Base-by-base conservation (phyloP, 2,329 filamentous ascomycete species). In the Ophiocordyceps australis region DNA sequence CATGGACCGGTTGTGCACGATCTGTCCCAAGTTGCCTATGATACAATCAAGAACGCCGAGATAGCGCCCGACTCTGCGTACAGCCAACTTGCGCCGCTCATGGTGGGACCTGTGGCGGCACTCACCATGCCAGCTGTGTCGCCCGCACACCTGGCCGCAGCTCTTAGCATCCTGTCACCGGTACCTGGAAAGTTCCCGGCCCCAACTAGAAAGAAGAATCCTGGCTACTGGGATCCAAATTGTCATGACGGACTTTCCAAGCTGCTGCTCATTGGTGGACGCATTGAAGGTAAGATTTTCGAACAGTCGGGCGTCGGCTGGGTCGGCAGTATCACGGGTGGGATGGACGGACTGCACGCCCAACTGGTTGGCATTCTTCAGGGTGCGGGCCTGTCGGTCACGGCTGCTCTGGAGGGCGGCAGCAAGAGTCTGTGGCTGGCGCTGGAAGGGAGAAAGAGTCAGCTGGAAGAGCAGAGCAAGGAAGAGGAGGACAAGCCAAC, bases 171-270 rank as follows among this genome's bases (percentile, higher is more conserved):
- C 23, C 67, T 98, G 14, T 53, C 77, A 0, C 85, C 86, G 0
- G 68, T 66, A 30, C 55, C 72, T 2, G 67, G 71, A 4, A 57
- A 65, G 5, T 95, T 92, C 47, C 75, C 83, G 1, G 72, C 80
- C 4, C 86, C 86, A 2, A 70, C 68, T 26, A 65, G 81, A 32
- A 75, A 65, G 48, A 74, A 69, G 39, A 81, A 66, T 40, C 83
- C 86, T 0, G 73, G 74, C 9, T 93, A 83, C 52, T 66, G 92
- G 47, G 86, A 94, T 29, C 62, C 70, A 0, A 50, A 62, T 2
- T 80, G 86, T 28, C 85, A 94, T 51, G 68, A 58, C 35, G 89
- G 79, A 7, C 48, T 98, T 38, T 72, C 82, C 42, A 98, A 98
- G 55, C 54, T 98, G 34, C 61, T 92, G 47, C 54, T 98, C 18